These are phyloP conservation scores for Paraconiothyrium sp. DNA, from an alignment of 2,329 filamentous ascomycete species.

Conservation along the genomic window DNA sequence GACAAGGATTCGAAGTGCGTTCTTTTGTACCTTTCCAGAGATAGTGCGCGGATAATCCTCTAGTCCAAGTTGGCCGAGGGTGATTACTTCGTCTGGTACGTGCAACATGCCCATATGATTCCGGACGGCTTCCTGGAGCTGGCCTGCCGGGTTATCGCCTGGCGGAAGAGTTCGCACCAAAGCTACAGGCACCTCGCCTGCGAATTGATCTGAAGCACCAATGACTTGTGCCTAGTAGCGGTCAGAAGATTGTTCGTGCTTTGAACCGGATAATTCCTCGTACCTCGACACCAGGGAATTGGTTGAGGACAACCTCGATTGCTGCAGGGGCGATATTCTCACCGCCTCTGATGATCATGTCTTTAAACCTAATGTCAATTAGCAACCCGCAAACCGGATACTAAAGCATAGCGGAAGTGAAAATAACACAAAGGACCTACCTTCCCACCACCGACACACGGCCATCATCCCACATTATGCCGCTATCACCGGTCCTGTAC, in stretches of 20 bases:
- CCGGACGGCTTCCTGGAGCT: conserved; percentile 7
- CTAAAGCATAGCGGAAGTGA: too few species aligned
- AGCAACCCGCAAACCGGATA: neutral
- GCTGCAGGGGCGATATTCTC: conserved; percentile 13
- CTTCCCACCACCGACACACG: conserved; percentile 11
- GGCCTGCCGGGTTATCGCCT: conserved; percentile 9
- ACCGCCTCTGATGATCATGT: conserved; percentile 14
- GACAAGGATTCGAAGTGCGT: conserved; percentile 4
- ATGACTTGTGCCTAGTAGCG: conserved; percentile 8
- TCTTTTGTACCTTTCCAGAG: conserved; percentile 9
- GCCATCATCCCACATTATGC: conserved; percentile 8
- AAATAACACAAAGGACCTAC: neutral
- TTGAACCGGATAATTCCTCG: neutral
- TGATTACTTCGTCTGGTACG: conserved; percentile 11
- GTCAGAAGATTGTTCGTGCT: neutral
- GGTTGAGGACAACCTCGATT: conserved; percentile 9
- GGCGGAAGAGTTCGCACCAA: conserved; percentile 8
- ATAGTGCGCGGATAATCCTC: conserved; percentile 12
- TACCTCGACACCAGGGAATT: conserved; percentile 13
- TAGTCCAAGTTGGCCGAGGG: conserved; percentile 1
- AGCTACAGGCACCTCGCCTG: conserved; percentile 13
- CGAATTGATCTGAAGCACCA: conserved; percentile 7
- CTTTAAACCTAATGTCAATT: conserved; percentile 5
- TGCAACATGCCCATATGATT: conserved; percentile 9
- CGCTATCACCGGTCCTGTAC: conserved; percentile 9